Conservation (phyloP, 2,329 filamentous ascomycete species). For the Plectosphaerella sp. region DNA sequence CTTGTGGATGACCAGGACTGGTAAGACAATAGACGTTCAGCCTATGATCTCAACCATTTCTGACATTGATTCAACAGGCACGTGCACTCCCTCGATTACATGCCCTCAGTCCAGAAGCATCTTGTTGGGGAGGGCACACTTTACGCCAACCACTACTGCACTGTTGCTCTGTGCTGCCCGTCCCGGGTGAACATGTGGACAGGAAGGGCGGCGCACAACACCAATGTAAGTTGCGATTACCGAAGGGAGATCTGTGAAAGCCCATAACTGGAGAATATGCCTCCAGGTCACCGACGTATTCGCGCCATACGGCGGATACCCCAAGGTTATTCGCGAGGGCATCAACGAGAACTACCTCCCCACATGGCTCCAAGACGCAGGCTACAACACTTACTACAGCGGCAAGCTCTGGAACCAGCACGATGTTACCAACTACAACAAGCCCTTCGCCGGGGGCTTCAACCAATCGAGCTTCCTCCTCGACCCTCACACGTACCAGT, state of each 20-base stretch:
- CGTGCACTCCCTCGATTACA: constrained; percentile 31
- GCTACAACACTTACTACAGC: constrained; percentile 68
- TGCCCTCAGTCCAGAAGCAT: constrained; percentile 52
- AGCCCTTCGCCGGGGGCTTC: constrained; percentile 53
- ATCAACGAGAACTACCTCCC: constrained; percentile 65
- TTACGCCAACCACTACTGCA: constrained; percentile 62
- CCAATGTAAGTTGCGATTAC: constrained; percentile 55
- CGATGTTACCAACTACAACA: constrained; percentile 55
- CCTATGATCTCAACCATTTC: too few species aligned
- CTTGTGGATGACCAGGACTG: constrained; percentile 64
- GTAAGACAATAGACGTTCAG: background rate
- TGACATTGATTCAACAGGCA: too few species aligned
- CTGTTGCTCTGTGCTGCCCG: constrained; percentile 63
- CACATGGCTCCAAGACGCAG: constrained; percentile 64
- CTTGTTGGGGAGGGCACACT: constrained; percentile 46
- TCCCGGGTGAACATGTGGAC: constrained; percentile 63
- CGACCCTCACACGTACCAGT: constrained; percentile 62
- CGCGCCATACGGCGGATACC: constrained; percentile 36
- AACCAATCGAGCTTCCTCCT: constrained; percentile 43
- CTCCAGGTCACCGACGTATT: constrained; percentile 27
- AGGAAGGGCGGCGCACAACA: constrained; percentile 64
- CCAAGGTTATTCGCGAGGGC: constrained; percentile 61
- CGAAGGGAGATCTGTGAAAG: constrained; percentile 17
- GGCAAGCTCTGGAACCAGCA: constrained; percentile 71
- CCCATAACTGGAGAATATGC: constrained; percentile 4